phyloP scores from a whole-genome alignment of 495 filamentous ascomycete genomes.

The Penicillium cosmopolitanum region DNA sequence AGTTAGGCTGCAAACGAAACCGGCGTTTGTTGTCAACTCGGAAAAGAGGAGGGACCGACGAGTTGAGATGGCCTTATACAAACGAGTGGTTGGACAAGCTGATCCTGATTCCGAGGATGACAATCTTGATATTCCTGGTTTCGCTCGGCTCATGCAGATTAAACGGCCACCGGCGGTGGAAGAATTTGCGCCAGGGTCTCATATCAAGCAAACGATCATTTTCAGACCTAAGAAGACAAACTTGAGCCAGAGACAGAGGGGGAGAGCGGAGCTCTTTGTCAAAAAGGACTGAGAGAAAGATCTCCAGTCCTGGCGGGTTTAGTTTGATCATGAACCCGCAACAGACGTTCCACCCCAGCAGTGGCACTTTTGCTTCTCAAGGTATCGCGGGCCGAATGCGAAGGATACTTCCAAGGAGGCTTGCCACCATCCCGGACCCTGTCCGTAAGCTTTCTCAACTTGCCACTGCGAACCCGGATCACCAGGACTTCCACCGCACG shows the following conservation, averaged over 20 bases:
- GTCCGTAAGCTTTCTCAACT: slow-evolving; percentile 32
- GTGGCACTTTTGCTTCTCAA: slow-evolving; percentile 50
- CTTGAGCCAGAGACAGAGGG: background rate
- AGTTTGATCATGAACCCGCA: slow-evolving; percentile 39
- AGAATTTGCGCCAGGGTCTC: background rate
- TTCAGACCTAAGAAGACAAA: slow-evolving; percentile 5
- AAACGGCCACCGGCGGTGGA: slow-evolving; percentile 17
- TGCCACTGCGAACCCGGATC: slow-evolving; percentile 7
- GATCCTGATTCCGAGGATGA: slow-evolving; percentile 1
- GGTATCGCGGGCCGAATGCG: slow-evolving; percentile 6
- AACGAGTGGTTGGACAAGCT: slow-evolving; percentile 14
- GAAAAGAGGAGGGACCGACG: slow-evolving; percentile 35
- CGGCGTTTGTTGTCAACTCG: slow-evolving; percentile 31
- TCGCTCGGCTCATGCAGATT: slow-evolving; percentile 40
- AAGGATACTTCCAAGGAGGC: slow-evolving; percentile 22
- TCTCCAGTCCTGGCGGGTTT: background rate
- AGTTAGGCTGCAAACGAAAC: slow-evolving; percentile 46
- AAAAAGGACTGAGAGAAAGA: background rate
- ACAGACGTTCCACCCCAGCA: slow-evolving; percentile 43
- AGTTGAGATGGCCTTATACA: slow-evolving; percentile 35
- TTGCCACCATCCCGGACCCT: slow-evolving; percentile 25
- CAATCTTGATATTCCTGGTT: slow-evolving; percentile 11
- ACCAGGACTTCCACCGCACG: slow-evolving; percentile 27
- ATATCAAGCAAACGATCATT: slow-evolving; percentile 7
- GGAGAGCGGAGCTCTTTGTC: background rate